phyloP scores from a whole-genome alignment of 345 rosid genomes.

The Eucalyptus guilfoylei region DNA sequence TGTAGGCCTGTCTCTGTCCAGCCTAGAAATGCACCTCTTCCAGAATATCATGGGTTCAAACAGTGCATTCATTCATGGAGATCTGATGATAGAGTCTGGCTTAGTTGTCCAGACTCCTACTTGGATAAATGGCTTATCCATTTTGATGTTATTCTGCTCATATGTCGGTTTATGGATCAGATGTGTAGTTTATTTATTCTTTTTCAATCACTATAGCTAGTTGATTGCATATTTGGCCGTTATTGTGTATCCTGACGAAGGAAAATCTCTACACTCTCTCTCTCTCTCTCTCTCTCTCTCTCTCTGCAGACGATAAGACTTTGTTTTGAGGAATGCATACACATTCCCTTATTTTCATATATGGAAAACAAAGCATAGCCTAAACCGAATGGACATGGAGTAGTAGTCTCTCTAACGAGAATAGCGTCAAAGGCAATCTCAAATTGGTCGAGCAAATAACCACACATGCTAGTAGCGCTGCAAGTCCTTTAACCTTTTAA shows the following conservation, averaged over 20 bases:
- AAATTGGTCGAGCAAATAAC: not conserved
- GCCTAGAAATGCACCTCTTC: conserved; percentile 56
- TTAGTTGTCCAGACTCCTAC: not conserved
- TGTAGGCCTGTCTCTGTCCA: conserved; percentile 49
- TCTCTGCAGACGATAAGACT: not conserved
- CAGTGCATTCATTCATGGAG: conserved; percentile 41
- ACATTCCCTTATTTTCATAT: not conserved
- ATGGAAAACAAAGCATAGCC: not conserved
- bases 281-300: not conserved
- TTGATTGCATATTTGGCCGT: not conserved
- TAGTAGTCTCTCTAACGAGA: not conserved
- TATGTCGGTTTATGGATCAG: not conserved
- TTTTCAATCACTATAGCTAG: not conserved
- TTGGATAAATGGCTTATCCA: not conserved
- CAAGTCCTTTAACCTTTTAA: not conserved
- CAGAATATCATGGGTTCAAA: conserved; percentile 60
- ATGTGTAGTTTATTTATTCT: not conserved
- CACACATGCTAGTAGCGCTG: not conserved
- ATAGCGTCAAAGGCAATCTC: not conserved
- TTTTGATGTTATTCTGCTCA: not conserved
- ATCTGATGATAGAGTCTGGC: conserved; percentile 13
- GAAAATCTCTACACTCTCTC: not conserved
- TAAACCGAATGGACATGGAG: not conserved
- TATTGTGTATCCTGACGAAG: not conserved
- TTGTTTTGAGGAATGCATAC: not conserved